Percentiles rank a stretch among this genome's conserved stretches.
Evolutionary conservation across 805 yeast species (phyloP).

Genomic region (Groenewaldozyma salmanticensis): DNA sequence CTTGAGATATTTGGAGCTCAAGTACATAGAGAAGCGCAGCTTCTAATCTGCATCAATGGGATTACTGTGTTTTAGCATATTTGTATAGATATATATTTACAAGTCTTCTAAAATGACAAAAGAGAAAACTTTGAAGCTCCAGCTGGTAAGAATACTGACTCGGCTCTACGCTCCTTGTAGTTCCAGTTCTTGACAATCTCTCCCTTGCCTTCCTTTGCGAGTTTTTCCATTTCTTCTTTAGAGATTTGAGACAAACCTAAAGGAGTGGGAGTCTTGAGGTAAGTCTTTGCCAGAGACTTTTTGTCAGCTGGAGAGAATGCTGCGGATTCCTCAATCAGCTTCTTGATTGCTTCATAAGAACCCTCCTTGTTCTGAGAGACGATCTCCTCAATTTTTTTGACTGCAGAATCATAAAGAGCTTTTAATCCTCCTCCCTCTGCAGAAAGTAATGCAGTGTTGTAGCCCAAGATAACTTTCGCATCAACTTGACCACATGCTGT

Average conservation of each 20-base stretch:
- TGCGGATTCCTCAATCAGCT: constrained; percentile 29
- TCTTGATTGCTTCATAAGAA: constrained; percentile 27
- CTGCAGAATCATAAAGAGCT: not conserved
- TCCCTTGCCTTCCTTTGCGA: constrained; percentile 40
- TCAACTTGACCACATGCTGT: constrained; percentile 29
- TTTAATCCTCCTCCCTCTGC: constrained; percentile 24
- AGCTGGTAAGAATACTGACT: constrained; percentile 32
- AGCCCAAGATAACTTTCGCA: constrained; percentile 36
- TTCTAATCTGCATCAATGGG: not conserved
- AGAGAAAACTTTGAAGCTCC: constrained; percentile 19
- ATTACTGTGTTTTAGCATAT: not conserved
- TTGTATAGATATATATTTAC: constrained; percentile 4
- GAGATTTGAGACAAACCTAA: constrained; percentile 33
- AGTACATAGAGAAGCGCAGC: not conserved
- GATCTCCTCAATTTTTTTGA: not conserved
- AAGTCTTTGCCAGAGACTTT: constrained; percentile 30
- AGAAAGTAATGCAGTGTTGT: not conserved
- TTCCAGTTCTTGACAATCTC: constrained; percentile 52
- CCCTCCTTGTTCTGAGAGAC: not conserved
- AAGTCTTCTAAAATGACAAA: constrained; percentile 7
- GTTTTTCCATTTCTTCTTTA: constrained; percentile 21
- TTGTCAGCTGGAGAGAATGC: not conserved
- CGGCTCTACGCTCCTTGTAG: constrained; percentile 42
- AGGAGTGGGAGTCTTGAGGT: constrained; percentile 48
- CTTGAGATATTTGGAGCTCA: constrained; percentile 49